Percentiles rank a stretch among this genome's conserved stretches.
These are phyloP conservation scores for Rhododendron griersonianum DNA, from an alignment of 148 eudicot species.

Conservation along the genomic window DNA sequence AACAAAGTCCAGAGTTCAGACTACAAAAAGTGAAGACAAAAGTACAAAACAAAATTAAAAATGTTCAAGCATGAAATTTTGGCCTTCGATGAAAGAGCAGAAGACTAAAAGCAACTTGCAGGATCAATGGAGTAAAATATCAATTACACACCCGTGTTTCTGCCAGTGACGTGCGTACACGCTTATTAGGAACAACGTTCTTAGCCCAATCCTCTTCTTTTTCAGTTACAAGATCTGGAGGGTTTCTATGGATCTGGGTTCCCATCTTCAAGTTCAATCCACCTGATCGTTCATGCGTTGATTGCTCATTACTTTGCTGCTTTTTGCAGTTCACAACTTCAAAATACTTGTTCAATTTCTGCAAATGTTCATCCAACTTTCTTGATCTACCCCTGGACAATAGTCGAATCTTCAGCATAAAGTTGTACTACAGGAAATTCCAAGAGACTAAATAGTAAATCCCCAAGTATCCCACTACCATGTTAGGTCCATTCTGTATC, in stretches of 20 bases:
- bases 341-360: conserved; percentile 34
- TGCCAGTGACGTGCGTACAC: conserved; percentile 35
- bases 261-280: conserved; percentile 35
- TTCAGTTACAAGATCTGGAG: conserved; percentile 31
- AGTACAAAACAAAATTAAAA: neutral
- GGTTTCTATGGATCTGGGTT: conserved; percentile 32
- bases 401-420: neutral
- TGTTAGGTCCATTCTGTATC: neutral
- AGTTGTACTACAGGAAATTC: neutral
- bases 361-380: conserved; percentile 33
- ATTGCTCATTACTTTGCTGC: conserved; percentile 36
- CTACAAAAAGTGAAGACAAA: neutral
- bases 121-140: neutral
- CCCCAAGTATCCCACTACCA: neutral
- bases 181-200: conserved; percentile 28
- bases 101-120: neutral
- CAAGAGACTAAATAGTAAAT: neutral
- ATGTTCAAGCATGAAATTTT: neutral
- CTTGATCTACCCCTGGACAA: conserved; percentile 39
- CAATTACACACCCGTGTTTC: conserved; percentile 33
- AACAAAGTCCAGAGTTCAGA: neutral
- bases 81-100: neutral
- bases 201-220: conserved; percentile 34
- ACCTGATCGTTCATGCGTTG: conserved; percentile 32
- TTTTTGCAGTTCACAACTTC: conserved; percentile 31